Evolutionary conservation across 768 basidiomycete genomes (phyloP), one percentile per base, ranked within the genome.

Genomic region (Tylopilus sp.): DNA sequence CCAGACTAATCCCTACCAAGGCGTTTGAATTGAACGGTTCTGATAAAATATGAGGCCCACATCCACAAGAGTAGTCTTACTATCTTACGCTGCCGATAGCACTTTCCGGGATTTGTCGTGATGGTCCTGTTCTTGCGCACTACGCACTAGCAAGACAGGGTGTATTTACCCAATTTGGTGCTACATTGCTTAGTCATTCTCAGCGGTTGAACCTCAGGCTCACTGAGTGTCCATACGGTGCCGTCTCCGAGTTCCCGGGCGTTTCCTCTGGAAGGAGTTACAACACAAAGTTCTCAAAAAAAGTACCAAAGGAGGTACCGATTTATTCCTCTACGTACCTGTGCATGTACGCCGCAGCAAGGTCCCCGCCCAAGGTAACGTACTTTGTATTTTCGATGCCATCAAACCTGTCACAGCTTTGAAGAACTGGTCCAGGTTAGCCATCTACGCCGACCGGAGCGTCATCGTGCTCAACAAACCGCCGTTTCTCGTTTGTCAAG

Each of bases 391-490:
- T n/a, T 26, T 17, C 28, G 29, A 31, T n/a, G 25, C 34, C 26
- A 12, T 31, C 30, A 48, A 45, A 41, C 41, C 38, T 19, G 44
- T 50, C 36, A 13, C 47, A 57, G 33, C 54, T 56, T 52, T 50
- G 25, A 62, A 61, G 66, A 61, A 65, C 50, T 72, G 69, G 69
- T 61, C 70, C 38, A 68, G 66, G 59, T 34, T 61, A 28, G 70
- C 69, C 17, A 52, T 85, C 8, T 87, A 84, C 62, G 71, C 77
- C 51, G 85, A 86, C 67, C 73, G 75, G 37, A 71, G 74, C 19
- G 51, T 79, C n/a, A 66, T 85, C 17, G 73, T 85, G 8, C 58
- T 85, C 37, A 82, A 85, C 61, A 87, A 87, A 62, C 84, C 85
- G 4, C 74, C 81, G 4, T 78, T 75, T 21, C 70, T 86, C 37